These are phyloP conservation scores for Allomyces arbusculus DNA, from an alignment of 192 early-diverging fungal genomes.

Conservation along the genomic window DNA sequence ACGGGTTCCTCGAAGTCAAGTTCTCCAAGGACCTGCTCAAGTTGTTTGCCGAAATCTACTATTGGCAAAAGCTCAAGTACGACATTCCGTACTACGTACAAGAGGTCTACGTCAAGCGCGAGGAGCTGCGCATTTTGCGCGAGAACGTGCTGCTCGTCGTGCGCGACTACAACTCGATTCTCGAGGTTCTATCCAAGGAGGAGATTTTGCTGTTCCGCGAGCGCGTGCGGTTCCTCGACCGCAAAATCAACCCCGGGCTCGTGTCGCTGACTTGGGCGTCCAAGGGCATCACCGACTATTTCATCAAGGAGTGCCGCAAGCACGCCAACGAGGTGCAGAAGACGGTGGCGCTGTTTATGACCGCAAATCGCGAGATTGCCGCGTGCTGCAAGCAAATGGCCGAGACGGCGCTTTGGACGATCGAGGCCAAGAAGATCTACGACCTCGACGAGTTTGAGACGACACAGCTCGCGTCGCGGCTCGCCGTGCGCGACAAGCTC, in stretches of 20 bases:
- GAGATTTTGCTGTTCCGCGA: constrained; percentile 34
- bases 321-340: constrained; percentile 35
- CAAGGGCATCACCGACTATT: constrained; percentile 41
- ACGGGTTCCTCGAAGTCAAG: constrained; percentile 29
- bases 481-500: constrained; percentile 18
- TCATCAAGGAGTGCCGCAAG: constrained; percentile 39
- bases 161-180: constrained; percentile 41
- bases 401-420: constrained; percentile 28
- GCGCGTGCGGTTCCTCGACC: constrained; percentile 35
- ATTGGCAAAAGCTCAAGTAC: constrained; percentile 37
- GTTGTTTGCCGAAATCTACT: constrained; percentile 31
- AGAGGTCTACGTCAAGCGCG: constrained; percentile 33
- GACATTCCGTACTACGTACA: constrained; percentile 41
- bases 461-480: constrained; percentile 19
- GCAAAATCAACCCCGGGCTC: constrained; percentile 44
- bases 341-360: constrained; percentile 32
- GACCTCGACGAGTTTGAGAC: constrained; percentile 32
- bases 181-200: constrained; percentile 28
- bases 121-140: constrained; percentile 32
- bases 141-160: constrained; percentile 41
- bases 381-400: constrained; percentile 24
- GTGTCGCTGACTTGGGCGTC: constrained; percentile 30
- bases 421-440: constrained; percentile 39
- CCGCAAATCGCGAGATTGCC: constrained; percentile 21
- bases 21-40: constrained; percentile 33